Base-by-base conservation (phyloP, 495 filamentous ascomycete genomes). In the Penicillium macrosclerotiorum region DNA sequence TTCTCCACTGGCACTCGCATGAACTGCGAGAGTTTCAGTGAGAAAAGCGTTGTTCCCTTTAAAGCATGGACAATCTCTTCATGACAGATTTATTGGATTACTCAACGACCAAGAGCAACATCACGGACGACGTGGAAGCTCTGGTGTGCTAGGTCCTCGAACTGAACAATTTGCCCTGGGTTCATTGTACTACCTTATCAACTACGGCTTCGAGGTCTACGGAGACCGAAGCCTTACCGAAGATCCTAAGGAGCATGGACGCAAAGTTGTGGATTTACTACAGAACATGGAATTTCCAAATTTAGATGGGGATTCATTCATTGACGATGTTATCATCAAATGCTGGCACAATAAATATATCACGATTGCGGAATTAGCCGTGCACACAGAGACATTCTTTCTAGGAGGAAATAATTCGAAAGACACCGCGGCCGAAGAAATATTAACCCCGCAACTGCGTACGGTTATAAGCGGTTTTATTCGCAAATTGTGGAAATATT, bases 161-260 rank as follows among this genome's bases (percentile, higher is more conserved):
- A 65, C 60, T 12, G 67, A 68, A 47, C 63, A 65, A 26, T 69
- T 72, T 22, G 63, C 66, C 23, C 57, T 69, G 18, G 68, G 66
- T 37, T 68, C 61, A n/a, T 39, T 69, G 17, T 69, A 48, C 45
- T 71, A 71, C 38, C 30, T 62, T 2, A 68, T 71, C 13, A 68
- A 67, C 39, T 70, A 73, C 37, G 65, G 64, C 4, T 64, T 67
- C 55, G 63, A 67, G 41, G 60, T 70, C 47, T 67, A 64, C 52
- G 59, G 51, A 23, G 61, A 71, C 55, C 58, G 41, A 41, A 47
- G 44, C 53, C 55, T 68, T 26, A 45, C 59, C 20, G 55, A 69
- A 8, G 60, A 66, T 60, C 57, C 58, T 33, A 45, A 59, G n/a
- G 62, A 71, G 1, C 63, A 71, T 62, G 59, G 62, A 14, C 59